These are phyloP conservation scores for Loxodes magnus DNA, from an alignment of 73 alveolate genomes.

Conservation along the genomic window DNA sequence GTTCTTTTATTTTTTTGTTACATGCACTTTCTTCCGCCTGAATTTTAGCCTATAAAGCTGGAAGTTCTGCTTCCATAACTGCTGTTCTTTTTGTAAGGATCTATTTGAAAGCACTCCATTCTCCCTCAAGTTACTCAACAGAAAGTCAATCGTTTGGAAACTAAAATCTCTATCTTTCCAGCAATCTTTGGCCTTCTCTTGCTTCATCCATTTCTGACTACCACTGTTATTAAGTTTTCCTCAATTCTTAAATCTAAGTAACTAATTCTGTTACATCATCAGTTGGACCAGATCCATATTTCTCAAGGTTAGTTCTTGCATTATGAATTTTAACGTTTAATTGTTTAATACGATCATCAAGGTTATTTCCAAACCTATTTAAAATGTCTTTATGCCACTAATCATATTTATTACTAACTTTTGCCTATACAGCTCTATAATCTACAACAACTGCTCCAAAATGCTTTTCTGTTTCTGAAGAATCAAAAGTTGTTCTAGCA, in stretches of 20 bases:
- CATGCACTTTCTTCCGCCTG: slow-evolving; percentile 75
- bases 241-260: slow-evolving; percentile 85
- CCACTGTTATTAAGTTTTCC: slow-evolving; percentile 35
- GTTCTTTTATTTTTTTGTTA: slow-evolving; percentile 82
- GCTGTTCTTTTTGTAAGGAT: slow-evolving; percentile 61
- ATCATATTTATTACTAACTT: slow-evolving; percentile 94
- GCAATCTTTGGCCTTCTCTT: slow-evolving; percentile 66
- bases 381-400: slow-evolving; percentile 93
- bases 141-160: slow-evolving; percentile 76
- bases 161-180: slow-evolving; percentile 69
- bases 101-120: slow-evolving; percentile 78
- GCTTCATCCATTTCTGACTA: slow-evolving; percentile 18
- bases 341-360: slow-evolving; percentile 67
- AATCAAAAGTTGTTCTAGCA: slow-evolving; percentile 84
- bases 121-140: slow-evolving; percentile 89
- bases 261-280: slow-evolving; percentile 85
- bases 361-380: slow-evolving; percentile 77
- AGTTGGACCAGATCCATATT: slow-evolving; percentile 53
- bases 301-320: slow-evolving; percentile 72
- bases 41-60: slow-evolving; percentile 60
- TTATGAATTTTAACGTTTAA: slow-evolving; percentile 53
- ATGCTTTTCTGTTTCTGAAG: slow-evolving; percentile 71
- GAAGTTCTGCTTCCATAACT: slow-evolving; percentile 82
- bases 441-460: slow-evolving; percentile 96
- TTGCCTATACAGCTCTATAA: slow-evolving; percentile 81